Percentiles rank a stretch among this genome's conserved stretches.
Conservation (phyloP, 2,329 filamentous ascomycete genomes). For the Orbilia brochopaga region DNA sequence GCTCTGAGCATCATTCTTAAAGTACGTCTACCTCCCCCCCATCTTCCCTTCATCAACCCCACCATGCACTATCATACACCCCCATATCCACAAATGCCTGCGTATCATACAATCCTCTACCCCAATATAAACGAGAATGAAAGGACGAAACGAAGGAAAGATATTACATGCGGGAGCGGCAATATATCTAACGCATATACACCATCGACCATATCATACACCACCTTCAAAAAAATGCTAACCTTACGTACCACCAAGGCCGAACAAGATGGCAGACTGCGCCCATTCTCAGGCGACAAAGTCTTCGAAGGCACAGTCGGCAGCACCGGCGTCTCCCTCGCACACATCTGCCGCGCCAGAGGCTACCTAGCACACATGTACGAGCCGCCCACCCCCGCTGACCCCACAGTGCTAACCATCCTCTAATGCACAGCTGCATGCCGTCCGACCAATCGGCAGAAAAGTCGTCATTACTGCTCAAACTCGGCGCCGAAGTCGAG, state of each 20-base stretch:
- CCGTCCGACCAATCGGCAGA: constrained; percentile 86
- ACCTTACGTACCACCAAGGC: constrained; percentile 62
- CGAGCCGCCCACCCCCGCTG: constrained; percentile 50
- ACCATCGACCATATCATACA: constrained; percentile 1
- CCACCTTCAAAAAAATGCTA: background rate
- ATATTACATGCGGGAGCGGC: no score
- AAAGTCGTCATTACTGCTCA: constrained; percentile 85
- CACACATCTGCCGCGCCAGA: constrained; percentile 81
- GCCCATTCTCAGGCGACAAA: constrained; percentile 82
- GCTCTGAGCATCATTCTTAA: constrained; percentile 84
- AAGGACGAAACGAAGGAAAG: constrained; percentile 19
- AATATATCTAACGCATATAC: background rate
- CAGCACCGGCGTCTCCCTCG: constrained; percentile 93
- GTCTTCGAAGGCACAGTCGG: constrained; percentile 98
- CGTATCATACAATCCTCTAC: constrained; percentile 13
- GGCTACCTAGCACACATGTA: constrained; percentile 91
- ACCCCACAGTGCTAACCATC: no score
- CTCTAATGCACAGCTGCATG: constrained; percentile 87
- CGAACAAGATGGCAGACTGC: constrained; percentile 76
- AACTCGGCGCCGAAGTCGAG: constrained; percentile 91
- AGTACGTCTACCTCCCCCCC: constrained; percentile 56
- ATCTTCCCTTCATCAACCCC: background rate
- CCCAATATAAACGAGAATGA: constrained; percentile 12
- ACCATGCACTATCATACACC: constrained; percentile 1
- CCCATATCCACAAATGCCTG: background rate